Conservation (phyloP, 768 basidiomycete genomes). For the Naganishia kalamii region DNA sequence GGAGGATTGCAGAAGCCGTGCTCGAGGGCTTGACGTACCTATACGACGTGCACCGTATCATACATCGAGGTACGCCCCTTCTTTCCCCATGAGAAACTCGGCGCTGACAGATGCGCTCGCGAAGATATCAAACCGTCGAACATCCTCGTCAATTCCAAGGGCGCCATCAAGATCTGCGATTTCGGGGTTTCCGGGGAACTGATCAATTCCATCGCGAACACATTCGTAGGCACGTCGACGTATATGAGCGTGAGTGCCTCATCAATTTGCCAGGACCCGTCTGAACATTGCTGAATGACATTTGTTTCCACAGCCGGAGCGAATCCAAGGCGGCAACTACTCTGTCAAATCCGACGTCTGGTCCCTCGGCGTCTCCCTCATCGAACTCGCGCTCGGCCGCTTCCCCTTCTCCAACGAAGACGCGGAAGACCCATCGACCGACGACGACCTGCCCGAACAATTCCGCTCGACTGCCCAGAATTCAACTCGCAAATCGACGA, state of each 20-base stretch:
- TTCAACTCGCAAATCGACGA: background rate
- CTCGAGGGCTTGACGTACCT: constrained; percentile 92
- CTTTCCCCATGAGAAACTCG: background rate
- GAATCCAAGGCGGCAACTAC: constrained; percentile 96
- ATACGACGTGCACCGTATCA: constrained; percentile 81
- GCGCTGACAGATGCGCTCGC: background rate
- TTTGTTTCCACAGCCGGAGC: constrained; percentile 67
- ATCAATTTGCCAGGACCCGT: background rate
- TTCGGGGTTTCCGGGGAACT: constrained; percentile 98
- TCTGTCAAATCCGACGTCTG: constrained; percentile 99
- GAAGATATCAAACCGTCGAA: constrained; percentile 98
- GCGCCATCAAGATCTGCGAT: constrained; percentile 98
- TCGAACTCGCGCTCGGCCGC: constrained; percentile 91
- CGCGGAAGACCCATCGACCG: background rate
- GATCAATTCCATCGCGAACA: constrained; percentile 97
- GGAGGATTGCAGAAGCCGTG: constrained; percentile 88
- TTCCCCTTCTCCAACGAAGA: constrained; percentile 75
- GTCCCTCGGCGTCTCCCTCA: constrained; percentile 93
- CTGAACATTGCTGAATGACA: background rate
- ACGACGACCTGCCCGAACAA: constrained; percentile 20
- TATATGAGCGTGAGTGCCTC: constrained; percentile 88
- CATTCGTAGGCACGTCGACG: constrained; percentile 96
- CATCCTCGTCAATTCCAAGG: constrained; percentile 85
- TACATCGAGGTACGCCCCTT: constrained; percentile 74
- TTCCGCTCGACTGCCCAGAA: background rate